A percentile compares a stretch with the other conserved stretches of the same genome.
Conservation (phyloP, 495 filamentous ascomycete genomes). For the Astrothelium macrocarpum region DNA sequence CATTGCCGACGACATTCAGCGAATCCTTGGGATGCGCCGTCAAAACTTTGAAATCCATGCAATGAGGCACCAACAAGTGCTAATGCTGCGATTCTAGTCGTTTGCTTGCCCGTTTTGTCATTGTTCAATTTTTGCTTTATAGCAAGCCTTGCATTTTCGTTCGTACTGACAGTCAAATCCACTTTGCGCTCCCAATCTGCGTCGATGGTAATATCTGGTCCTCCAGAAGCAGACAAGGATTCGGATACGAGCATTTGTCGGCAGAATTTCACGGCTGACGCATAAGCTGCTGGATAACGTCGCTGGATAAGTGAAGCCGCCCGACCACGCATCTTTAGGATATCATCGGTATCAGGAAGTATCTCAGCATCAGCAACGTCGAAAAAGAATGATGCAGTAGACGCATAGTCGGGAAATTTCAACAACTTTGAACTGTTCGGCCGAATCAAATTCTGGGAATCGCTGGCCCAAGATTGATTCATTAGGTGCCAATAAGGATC, state of each 20-base stretch:
- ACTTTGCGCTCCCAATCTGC: conserved; percentile 79
- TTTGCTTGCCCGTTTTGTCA: background rate
- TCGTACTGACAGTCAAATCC: conserved; percentile 56
- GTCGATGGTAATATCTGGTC: conserved; percentile 48
- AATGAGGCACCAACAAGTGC: conserved; percentile 4
- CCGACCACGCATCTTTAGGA: conserved; percentile 7
- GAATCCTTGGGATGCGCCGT: background rate
- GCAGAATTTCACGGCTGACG: conserved; percentile 58
- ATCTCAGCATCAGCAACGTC: conserved; percentile 10
- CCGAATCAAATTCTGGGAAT: conserved; percentile 35
- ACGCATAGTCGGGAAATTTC: conserved; percentile 31
- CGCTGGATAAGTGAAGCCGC: background rate
- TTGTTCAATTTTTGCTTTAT: conserved; percentile 36
- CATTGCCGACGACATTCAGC: conserved; percentile 15
- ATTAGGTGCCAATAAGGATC: conserved; percentile 71
- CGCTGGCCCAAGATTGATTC: conserved; percentile 20
- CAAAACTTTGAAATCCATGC: conserved; percentile 39
- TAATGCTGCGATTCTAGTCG: conserved; percentile 32
- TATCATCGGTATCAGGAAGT: conserved; percentile 22
- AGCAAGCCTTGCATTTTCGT: conserved; percentile 47
- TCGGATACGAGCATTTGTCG: conserved; percentile 64
- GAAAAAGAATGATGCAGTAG: background rate
- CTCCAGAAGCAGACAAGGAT: conserved; percentile 46
- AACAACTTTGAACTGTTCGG: conserved; percentile 30
- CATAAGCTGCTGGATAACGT: conserved; percentile 10